phyloP scores from a whole-genome alignment of 1,139 yeast genomes.

The Saccharomycopsis hybrid region DNA sequence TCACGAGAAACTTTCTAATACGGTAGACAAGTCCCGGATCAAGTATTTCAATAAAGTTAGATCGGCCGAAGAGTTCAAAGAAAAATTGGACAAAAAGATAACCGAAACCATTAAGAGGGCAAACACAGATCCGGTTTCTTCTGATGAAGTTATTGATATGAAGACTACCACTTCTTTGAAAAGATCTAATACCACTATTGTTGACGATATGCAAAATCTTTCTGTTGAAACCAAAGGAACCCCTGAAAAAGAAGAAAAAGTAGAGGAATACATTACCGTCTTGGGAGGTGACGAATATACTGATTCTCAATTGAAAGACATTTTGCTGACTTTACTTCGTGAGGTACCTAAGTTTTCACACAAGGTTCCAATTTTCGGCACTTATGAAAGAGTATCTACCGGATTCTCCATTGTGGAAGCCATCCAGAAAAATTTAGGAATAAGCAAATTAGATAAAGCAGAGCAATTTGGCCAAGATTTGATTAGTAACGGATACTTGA shows the following conservation, averaged over 20 bases:
- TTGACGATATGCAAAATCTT: constrained; percentile 20
- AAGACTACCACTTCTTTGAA: constrained; percentile 14
- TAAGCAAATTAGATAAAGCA: constrained; percentile 47
- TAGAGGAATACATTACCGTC: constrained; percentile 24
- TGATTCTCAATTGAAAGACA: constrained; percentile 33
- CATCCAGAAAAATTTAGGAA: constrained; percentile 38
- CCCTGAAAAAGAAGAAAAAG: constrained; percentile 4
- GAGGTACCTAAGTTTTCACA: constrained; percentile 42
- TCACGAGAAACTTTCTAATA: constrained; percentile 41
- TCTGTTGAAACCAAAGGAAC: constrained; percentile 8
- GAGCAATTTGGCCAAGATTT: constrained; percentile 78
- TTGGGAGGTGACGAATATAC: constrained; percentile 27
- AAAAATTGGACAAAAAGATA: constrained; percentile 18
- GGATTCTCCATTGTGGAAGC: constrained; percentile 63
- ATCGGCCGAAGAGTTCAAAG: constrained; percentile 52
- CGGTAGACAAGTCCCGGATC: constrained; percentile 57
- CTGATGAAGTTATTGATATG: constrained; percentile 14
- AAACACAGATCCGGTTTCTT: constrained; percentile 5
- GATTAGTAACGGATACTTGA: constrained; percentile 55
- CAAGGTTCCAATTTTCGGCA: constrained; percentile 59
- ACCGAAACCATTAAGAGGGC: constrained; percentile 17
- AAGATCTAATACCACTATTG: constrained; percentile 20
- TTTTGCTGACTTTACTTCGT: constrained; percentile 36
- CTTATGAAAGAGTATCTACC: constrained; percentile 56
- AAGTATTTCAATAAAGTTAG: constrained; percentile 76